Conservation (phyloP, 352 stramenopile species). For the Globisporangium acanthophoron region DNA sequence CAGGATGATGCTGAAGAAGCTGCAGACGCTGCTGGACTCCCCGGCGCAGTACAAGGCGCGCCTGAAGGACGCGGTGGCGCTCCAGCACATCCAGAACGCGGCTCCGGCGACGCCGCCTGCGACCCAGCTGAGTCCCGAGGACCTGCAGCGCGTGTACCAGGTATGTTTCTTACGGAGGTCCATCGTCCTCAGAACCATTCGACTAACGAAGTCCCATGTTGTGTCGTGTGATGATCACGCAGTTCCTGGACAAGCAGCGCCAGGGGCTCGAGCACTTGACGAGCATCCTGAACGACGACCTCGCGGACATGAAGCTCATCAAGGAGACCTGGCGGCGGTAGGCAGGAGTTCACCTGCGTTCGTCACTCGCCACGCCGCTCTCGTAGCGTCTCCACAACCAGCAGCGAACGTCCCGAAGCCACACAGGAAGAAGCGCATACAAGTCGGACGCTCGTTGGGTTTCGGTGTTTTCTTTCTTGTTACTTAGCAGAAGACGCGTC, state of each 20-base stretch:
- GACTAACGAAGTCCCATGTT: not conserved
- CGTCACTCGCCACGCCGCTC: not conserved
- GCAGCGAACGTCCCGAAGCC: too few relatives aligned
- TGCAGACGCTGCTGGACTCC: constrained; percentile 72
- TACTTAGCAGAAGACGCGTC: constrained; percentile 5
- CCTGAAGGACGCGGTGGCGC: constrained; percentile 68
- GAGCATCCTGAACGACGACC: constrained; percentile 77
- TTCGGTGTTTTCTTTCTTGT: constrained; percentile 4
- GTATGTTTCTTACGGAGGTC: not conserved
- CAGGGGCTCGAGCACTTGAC: constrained; percentile 81
- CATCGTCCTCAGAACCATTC: too few relatives aligned
- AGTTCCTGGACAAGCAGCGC: constrained; percentile 84
- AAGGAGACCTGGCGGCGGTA: constrained; percentile 82
- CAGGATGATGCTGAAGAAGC: constrained; percentile 79
- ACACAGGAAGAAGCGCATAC: not conserved
- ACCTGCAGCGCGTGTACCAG: constrained; percentile 66
- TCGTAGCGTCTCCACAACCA: too few relatives aligned
- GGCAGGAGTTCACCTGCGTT: not conserved
- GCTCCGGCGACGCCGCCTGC: constrained; percentile 18
- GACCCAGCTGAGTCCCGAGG: constrained; percentile 62
- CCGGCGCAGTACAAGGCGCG: constrained; percentile 86
- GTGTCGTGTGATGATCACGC: not conserved
- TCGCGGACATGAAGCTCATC: constrained; percentile 85
- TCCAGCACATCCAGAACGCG: constrained; percentile 66
- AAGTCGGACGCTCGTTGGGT: not conserved